Conservation (phyloP, 495 filamentous ascomycete genomes). For the Aspergillus ellipticus region DNA sequence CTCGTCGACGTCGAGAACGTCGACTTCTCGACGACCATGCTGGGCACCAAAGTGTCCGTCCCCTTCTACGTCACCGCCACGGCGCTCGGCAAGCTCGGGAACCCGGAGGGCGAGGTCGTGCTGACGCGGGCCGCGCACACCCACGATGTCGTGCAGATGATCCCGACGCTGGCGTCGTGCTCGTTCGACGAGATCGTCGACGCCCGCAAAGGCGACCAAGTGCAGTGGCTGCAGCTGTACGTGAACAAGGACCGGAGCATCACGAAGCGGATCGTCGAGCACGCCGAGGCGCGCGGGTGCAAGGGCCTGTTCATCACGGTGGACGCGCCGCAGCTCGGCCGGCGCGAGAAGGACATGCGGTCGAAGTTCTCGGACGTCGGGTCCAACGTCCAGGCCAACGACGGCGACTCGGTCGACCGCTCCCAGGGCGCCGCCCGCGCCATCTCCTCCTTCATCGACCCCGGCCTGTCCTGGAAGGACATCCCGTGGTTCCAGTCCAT, state of each 20-base stretch:
- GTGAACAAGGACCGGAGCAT: slow-evolving; percentile 95
- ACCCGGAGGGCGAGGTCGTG: slow-evolving; percentile 87
- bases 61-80: slow-evolving; percentile 94
- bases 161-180: slow-evolving; percentile 95
- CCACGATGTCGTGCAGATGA: slow-evolving; percentile 94
- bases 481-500: slow-evolving; percentile 91
- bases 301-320: slow-evolving; percentile 98
- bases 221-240: slow-evolving; percentile 97
- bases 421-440: slow-evolving; percentile 88
- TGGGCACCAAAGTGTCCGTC: slow-evolving; percentile 74
- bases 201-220: slow-evolving; percentile 72
- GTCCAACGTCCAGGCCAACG: slow-evolving; percentile 69
- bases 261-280: slow-evolving; percentile 83
- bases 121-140: slow-evolving; percentile 76
- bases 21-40: slow-evolving; percentile 84
- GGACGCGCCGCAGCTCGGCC: slow-evolving; percentile 91
- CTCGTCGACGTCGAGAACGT: slow-evolving; percentile 84
- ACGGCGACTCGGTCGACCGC: slow-evolving; percentile 66
- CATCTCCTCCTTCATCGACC: slow-evolving; percentile 96
- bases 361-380: slow-evolving; percentile 85
- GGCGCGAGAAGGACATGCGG: slow-evolving; percentile 94
- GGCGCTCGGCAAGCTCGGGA: slow-evolving; percentile 84
- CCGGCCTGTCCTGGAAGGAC: slow-evolving; percentile 83
- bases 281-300: slow-evolving; percentile 89
- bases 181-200: slow-evolving; percentile 97